Evolutionary conservation across 768 basidiomycete species (phyloP), one percentile per base, ranked within the genome.

Genomic region (Suillus ampliporus): DNA sequence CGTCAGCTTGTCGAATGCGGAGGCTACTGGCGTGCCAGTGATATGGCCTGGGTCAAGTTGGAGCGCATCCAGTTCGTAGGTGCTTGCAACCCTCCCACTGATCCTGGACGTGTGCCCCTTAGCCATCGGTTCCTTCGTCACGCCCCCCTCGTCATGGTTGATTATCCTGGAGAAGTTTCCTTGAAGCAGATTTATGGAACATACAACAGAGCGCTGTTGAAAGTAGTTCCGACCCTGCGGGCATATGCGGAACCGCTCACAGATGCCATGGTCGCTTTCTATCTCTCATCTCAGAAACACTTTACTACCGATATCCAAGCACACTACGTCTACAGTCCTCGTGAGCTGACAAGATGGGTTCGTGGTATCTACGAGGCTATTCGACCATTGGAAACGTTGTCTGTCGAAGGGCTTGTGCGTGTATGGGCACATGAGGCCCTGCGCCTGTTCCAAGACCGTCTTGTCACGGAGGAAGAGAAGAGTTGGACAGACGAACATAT

Each of bases 51-150:
- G 96, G 95, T 99, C 68, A 93, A 90, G 71, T 83, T 99, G 58
- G 97, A 99, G 75, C 88, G 97, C n/a, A 98, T 99, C 64, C 97
- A 99, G 76, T 99, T 99, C 72, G 97, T 99, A 50, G 97, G 97
- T 54, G 97, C 97, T 57, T 99, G 97, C 77, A 99, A 99, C 73
- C 97, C 97, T 28, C 97, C 97, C 4, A 99, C 97, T 19, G 97
- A 99, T 79, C 96, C 97, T 51, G 97, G 97, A 62, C 95, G 97
- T 76, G 96, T 99, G n/a, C 96, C 97, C 37, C 89, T 99, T 63
- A 96, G 88, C 64, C 95, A 97, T 74, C 89, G 97, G 62, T 99
- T 99, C 88, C 84, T 99, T 51, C 92, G 97, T 11, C 97, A 99
- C 76, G 95, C 97, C 0, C 97, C 97, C 0, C 82, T 99, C 26